Percentiles rank a stretch among this genome's conserved stretches.
Conservation (phyloP, 441 rosid species). For the Eutrema salsugineum region DNA sequence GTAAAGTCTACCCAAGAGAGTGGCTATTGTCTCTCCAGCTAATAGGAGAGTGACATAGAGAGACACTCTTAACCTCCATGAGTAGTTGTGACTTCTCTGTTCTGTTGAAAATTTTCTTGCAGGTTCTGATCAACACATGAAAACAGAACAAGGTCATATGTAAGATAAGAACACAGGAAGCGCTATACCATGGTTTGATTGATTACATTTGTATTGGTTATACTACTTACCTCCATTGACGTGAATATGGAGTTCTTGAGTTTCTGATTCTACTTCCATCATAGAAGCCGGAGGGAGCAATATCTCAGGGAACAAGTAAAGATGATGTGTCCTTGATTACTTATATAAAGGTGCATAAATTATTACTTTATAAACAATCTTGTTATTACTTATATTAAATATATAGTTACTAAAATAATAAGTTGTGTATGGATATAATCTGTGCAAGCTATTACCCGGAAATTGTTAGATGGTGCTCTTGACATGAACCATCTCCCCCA, state of each 20-base stretch:
- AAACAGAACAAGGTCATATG: conserved; percentile 12
- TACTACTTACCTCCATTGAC: conserved; percentile 14
- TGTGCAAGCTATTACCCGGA: neutral
- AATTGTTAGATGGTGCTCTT: conserved; percentile 22
- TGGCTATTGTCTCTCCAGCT: conserved; percentile 34
- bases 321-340: conserved; percentile 9
- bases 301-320: conserved; percentile 26
- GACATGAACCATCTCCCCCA: conserved; percentile 16
- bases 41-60: conserved; percentile 24
- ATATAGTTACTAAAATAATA: neutral
- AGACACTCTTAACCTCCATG: conserved; percentile 36
- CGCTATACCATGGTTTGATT: neutral
- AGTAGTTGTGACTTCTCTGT: conserved; percentile 24
- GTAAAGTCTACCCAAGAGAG: conserved; percentile 37
- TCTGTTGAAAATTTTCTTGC: neutral
- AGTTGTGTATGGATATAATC: neutral
- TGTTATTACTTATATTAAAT: neutral
- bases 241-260: conserved; percentile 28
- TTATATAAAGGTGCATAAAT: conserved; percentile 1
- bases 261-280: conserved; percentile 29
- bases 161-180: neutral
- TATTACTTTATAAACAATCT: neutral
- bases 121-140: conserved; percentile 11
- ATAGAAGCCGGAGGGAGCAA: neutral
- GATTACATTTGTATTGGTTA: neutral